Evolutionary conservation across 2,329 filamentous ascomycete genomes (phyloP).

Genomic region (Sphaerulina vaccinii): DNA sequence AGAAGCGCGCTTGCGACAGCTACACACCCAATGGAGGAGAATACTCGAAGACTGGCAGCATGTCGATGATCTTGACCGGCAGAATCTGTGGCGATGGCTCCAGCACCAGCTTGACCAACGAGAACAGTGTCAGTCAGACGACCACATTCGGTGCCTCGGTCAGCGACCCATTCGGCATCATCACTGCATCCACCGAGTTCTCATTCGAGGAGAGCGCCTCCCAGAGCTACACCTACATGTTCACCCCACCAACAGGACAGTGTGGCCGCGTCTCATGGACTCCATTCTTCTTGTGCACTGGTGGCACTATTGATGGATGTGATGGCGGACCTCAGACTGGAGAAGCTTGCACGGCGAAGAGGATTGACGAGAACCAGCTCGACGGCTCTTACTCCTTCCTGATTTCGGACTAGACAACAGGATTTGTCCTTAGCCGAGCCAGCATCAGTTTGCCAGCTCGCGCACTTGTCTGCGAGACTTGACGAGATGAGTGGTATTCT

Average conservation of each 20-base stretch:
- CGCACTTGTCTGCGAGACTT: no score
- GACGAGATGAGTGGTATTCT: neutral
- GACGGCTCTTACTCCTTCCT: constrained; percentile 18
- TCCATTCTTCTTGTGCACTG: neutral
- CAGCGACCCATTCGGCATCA: neutral
- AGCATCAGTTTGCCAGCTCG: no score
- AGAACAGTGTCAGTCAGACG: neutral
- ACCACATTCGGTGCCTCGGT: neutral
- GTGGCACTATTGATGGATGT: constrained; percentile 1
- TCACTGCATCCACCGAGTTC: neutral
- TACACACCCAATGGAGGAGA: neutral
- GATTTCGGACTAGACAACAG: neutral
- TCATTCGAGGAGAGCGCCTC: neutral
- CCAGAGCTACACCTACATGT: neutral
- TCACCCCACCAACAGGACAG: neutral
- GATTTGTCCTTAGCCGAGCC: neutral
- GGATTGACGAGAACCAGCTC: neutral
- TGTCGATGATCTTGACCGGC: no score
- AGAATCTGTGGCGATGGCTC: neutral
- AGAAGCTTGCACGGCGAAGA: neutral
- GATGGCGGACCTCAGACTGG: constrained; percentile 3
- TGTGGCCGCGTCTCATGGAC: neutral
- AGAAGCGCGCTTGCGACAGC: constrained; percentile 1
- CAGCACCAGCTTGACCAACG: neutral
- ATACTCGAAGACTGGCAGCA: neutral